These are phyloP conservation scores for Butyriboletus loyo DNA, from an alignment of 768 basidiomycete genomes.

Conservation along the genomic window DNA sequence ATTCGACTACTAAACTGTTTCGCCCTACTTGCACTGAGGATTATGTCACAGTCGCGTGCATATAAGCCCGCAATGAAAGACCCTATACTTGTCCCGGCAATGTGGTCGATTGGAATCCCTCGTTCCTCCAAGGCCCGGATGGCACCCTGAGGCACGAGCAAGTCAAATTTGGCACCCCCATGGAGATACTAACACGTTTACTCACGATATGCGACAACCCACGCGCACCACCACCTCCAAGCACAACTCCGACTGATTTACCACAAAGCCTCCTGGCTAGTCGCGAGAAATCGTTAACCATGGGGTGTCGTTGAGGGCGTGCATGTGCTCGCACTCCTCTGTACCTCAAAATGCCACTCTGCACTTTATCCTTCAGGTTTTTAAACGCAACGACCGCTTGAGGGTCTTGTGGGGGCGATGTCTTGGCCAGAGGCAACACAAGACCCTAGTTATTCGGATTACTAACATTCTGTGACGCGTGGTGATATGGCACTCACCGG, in stretches of 20 bases:
- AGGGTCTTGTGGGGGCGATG: slow-evolving; percentile 68
- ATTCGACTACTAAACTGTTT: slow-evolving; percentile 92
- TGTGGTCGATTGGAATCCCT: slow-evolving; percentile 90
- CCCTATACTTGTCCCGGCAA: slow-evolving; percentile 93
- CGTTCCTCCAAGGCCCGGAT: slow-evolving; percentile 89
- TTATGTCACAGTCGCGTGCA: slow-evolving; percentile 88
- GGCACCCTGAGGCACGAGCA: slow-evolving; percentile 59
- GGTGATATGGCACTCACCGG: slow-evolving; percentile 46
- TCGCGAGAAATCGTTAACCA: slow-evolving; percentile 88
- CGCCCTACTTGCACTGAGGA: slow-evolving; percentile 78
- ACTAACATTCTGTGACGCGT: background rate
- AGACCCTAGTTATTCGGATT: slow-evolving; percentile 54
- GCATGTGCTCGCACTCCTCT: slow-evolving; percentile 60
- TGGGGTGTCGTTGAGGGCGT: slow-evolving; percentile 72
- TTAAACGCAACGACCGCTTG: slow-evolving; percentile 87
- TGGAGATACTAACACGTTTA: slow-evolving; percentile 20
- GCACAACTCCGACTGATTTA: slow-evolving; percentile 87
- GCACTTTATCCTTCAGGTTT: slow-evolving; percentile 89
- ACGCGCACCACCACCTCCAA: slow-evolving; percentile 97
- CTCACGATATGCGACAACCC: slow-evolving; percentile 71
- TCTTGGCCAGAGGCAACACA: slow-evolving; percentile 61
- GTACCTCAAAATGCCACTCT: slow-evolving; percentile 85
- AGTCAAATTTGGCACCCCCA: slow-evolving; percentile 6
- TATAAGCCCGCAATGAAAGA: slow-evolving; percentile 92
- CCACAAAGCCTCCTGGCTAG: slow-evolving; percentile 90